phyloP scores from a whole-genome alignment of 371 early-diverging fungal species.

The Nematocida major region DNA sequence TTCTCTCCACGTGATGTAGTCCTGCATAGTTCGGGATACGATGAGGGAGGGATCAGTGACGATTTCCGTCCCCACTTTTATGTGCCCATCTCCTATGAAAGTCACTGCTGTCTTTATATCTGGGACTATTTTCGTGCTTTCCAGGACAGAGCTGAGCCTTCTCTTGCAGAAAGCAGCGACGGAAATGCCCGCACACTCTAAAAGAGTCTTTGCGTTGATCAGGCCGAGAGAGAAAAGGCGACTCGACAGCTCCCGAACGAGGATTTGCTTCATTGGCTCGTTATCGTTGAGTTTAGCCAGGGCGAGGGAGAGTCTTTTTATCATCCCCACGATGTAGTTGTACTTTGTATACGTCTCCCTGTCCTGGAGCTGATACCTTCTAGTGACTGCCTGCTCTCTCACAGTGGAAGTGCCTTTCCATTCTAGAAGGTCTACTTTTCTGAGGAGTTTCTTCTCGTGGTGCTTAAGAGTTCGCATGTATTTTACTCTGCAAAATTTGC shows the following conservation, averaged over 20 bases:
- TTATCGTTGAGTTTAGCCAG: slow-evolving; percentile 78
- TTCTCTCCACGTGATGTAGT: slow-evolving; percentile 95
- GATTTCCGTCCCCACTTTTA: slow-evolving; percentile 71
- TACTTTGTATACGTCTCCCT: slow-evolving; percentile 91
- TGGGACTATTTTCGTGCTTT: slow-evolving; percentile 84
- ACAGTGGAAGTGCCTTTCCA: slow-evolving; percentile 84
- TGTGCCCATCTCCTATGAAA: slow-evolving; percentile 86
- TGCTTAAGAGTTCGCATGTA: slow-evolving; percentile 74
- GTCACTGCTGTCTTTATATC: slow-evolving; percentile 82
- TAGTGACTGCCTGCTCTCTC: slow-evolving; percentile 79
- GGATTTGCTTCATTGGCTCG: slow-evolving; percentile 73
- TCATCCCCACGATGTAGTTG: slow-evolving; percentile 77
- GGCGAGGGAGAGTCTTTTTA: slow-evolving; percentile 76
- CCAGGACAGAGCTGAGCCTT: slow-evolving; percentile 84
- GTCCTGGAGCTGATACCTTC: slow-evolving; percentile 78
- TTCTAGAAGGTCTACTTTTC: slow-evolving; percentile 90
- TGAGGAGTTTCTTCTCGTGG: slow-evolving; percentile 91
- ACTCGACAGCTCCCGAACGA: slow-evolving; percentile 74
- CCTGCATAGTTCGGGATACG: slow-evolving; percentile 76
- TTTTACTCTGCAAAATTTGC: background rate
- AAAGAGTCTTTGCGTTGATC: slow-evolving; percentile 75
- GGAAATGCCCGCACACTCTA: slow-evolving; percentile 76
- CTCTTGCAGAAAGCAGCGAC: slow-evolving; percentile 78
- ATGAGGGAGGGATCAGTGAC: slow-evolving; percentile 50
- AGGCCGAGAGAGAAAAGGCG: slow-evolving; percentile 83